These are phyloP conservation scores for Cladophialophora yegresii DNA, from an alignment of 2,329 filamentous ascomycete species.

Conservation along the genomic window DNA sequence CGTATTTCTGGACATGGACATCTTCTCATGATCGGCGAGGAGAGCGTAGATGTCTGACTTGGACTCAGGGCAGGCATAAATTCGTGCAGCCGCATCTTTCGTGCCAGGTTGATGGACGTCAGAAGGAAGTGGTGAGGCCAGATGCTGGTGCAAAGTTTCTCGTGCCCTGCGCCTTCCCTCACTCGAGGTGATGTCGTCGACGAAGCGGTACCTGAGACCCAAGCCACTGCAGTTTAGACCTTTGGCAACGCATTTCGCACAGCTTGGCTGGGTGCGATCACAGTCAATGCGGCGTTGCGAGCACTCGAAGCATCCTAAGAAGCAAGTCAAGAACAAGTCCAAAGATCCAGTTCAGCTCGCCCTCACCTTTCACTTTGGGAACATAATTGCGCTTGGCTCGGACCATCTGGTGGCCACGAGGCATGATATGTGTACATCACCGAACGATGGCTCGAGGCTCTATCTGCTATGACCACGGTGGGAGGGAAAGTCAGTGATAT, in stretches of 20 bases:
- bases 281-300: slow-evolving; percentile 43
- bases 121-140: background rate
- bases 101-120: background rate
- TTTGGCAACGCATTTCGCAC: slow-evolving; percentile 40
- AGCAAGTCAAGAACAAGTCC: background rate
- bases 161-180: slow-evolving; percentile 20
- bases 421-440: background rate
- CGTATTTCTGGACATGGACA: background rate
- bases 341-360: background rate
- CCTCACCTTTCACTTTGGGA: slow-evolving; percentile 3
- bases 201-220: slow-evolving; percentile 38
- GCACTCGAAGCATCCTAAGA: slow-evolving; percentile 42
- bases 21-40: background rate
- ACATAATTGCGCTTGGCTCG: background rate
- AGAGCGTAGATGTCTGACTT: background rate
- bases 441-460: background rate
- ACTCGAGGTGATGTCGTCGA: slow-evolving; percentile 32
- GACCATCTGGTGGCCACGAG: background rate
- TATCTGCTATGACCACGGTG: background rate
- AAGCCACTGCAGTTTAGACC: slow-evolving; percentile 41
- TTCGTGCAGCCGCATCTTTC: background rate
- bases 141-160: slow-evolving; percentile 20
- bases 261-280: slow-evolving; percentile 40
- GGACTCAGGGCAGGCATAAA: background rate
- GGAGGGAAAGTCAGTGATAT: background rate